Evolutionary conservation across 2,329 filamentous ascomycete genomes (phyloP).

Genomic region (Thielaviopsis ethacetica): DNA sequence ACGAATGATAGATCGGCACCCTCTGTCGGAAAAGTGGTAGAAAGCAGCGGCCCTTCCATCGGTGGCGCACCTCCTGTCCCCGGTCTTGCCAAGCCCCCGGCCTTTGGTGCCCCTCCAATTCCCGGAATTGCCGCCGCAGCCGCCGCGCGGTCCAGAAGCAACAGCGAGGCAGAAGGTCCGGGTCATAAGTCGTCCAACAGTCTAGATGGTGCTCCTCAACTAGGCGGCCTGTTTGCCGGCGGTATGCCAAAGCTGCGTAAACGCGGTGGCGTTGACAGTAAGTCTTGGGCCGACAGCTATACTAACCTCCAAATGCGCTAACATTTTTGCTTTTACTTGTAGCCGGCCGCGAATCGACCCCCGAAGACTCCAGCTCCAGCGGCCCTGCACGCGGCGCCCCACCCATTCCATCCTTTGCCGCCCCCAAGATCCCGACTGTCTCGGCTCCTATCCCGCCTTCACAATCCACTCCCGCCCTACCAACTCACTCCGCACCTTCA

Average conservation of each 20-base stretch:
- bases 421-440: constrained; percentile 42
- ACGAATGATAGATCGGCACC: constrained; percentile 90
- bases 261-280: constrained; percentile 58
- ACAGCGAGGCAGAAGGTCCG: constrained; percentile 53
- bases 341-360: constrained; percentile 9
- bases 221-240: constrained; percentile 77
- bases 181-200: constrained; percentile 15
- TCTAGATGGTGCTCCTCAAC: constrained; percentile 53
- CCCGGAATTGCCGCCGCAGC: constrained; percentile 36
- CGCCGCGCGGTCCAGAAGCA: constrained; percentile 55
- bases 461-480: constrained; percentile 53
- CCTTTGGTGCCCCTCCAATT: constrained; percentile 67
- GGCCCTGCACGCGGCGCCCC: constrained; percentile 18
- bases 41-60: constrained; percentile 38
- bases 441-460: constrained; percentile 25
- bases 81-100: constrained; percentile 25
- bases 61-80: constrained; percentile 65
- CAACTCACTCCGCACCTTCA: constrained; percentile 27
- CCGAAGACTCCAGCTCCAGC: constrained; percentile 1
- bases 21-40: constrained; percentile 32
- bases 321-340: background rate
- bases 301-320: background rate
- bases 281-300: background rate
- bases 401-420: constrained; percentile 34
- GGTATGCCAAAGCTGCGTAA: constrained; percentile 94